Percentiles rank a stretch among this genome's conserved stretches.
phyloP scores from a whole-genome alignment of 176 grass and related monocot genomes.

The Dactylis glomerata region DNA sequence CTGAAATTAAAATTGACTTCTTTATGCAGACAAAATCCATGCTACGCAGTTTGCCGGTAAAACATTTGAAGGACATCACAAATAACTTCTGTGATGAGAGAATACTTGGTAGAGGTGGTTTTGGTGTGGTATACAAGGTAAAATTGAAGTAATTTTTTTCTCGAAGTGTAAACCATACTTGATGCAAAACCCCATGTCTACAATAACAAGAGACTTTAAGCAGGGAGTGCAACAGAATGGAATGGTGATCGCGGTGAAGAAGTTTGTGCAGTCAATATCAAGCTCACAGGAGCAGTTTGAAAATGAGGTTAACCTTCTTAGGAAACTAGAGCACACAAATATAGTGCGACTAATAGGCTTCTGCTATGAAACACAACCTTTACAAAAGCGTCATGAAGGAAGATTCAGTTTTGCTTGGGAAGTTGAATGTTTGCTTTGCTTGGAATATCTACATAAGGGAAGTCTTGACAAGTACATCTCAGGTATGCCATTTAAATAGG shows the following conservation, averaged over 20 bases:
- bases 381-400: background rate
- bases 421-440: background rate
- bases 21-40: background rate
- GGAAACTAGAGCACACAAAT: background rate
- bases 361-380: background rate
- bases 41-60: background rate
- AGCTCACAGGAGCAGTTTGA: background rate
- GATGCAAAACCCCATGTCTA: background rate
- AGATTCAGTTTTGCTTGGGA: background rate
- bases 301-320: background rate
- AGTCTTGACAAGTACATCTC: background rate
- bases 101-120: background rate
- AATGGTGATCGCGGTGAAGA: background rate
- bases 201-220: background rate
- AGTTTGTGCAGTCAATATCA: background rate
- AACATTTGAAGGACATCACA: background rate
- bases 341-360: background rate
- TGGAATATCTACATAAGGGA: background rate
- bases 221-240: background rate
- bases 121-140: background rate
- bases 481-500: background rate
- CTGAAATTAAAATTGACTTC: no score
- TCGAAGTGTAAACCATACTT: background rate
- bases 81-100: background rate
- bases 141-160: background rate